phyloP scores from a whole-genome alignment of 345 rosid species.

The Eucalyptus tenuipes region DNA sequence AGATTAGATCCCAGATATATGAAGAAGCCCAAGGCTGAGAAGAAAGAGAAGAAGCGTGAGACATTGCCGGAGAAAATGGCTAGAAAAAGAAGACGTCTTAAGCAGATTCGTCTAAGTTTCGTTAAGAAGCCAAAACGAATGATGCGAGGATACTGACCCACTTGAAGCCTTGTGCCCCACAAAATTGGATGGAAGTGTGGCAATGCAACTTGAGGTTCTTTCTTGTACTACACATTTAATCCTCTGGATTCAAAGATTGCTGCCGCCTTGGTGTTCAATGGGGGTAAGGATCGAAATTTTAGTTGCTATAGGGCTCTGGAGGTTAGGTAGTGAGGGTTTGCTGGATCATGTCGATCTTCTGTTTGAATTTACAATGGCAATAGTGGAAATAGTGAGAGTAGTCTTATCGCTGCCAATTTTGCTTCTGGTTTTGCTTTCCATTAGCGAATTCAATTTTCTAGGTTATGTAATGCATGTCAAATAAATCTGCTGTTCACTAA shows the following conservation, averaged over 20 bases:
- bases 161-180: not conserved
- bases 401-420: not conserved
- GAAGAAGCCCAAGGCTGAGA: constrained; percentile 50
- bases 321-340: not conserved
- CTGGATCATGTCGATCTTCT: not conserved
- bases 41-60: constrained; percentile 78
- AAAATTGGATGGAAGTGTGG: not conserved
- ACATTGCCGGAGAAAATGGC: constrained; percentile 94
- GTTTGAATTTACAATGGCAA: not conserved
- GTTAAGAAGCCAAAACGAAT: constrained; percentile 70
- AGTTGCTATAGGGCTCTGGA: not conserved
- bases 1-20: constrained; percentile 45
- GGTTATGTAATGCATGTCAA: not conserved
- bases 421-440: not conserved
- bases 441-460: not conserved
- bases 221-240: not conserved
- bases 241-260: not conserved
- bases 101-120: constrained; percentile 75
- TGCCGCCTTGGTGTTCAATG: not conserved
- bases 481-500: not conserved
- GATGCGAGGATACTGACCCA: constrained; percentile 23
- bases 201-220: not conserved
- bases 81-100: constrained; percentile 72
- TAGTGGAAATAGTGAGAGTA: not conserved
- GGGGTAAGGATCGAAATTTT: not conserved